Evolutionary conservation across 768 basidiomycete genomes (phyloP).

Genomic region (Naganishia kalamii): DNA sequence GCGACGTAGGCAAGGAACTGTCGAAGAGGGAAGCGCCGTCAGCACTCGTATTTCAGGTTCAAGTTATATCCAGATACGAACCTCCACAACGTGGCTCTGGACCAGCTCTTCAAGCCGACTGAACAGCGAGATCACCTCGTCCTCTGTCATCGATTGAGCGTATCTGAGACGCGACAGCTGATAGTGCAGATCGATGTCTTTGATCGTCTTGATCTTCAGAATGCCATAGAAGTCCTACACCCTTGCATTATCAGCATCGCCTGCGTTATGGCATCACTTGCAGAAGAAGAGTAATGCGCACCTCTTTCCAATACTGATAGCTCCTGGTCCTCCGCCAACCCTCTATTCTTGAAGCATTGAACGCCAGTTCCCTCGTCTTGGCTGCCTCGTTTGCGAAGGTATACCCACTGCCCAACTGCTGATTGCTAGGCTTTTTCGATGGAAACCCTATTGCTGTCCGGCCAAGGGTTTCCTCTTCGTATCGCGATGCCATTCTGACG

Average conservation of each 20-base stretch:
- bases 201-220: slow-evolving; percentile 58
- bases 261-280: neutral
- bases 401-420: slow-evolving; percentile 71
- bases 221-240: slow-evolving; percentile 63
- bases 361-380: slow-evolving; percentile 63
- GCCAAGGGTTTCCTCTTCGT: slow-evolving; percentile 75
- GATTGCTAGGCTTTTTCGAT: slow-evolving; percentile 52
- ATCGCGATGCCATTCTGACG: slow-evolving; percentile 78
- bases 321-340: slow-evolving; percentile 81
- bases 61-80: slow-evolving; percentile 46
- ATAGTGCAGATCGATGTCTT: slow-evolving; percentile 75
- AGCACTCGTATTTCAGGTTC: no score
- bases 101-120: slow-evolving; percentile 65
- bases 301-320: slow-evolving; percentile 67
- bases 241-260: neutral
- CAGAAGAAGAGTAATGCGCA: slow-evolving; percentile 45
- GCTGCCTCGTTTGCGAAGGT: slow-evolving; percentile 67
- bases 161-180: slow-evolving; percentile 76
- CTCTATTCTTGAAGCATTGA: slow-evolving; percentile 78
- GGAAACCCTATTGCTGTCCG: slow-evolving; percentile 70
- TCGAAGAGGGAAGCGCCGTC: no score
- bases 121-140: slow-evolving; percentile 70
- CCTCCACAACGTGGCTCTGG: slow-evolving; percentile 77
- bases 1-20: slow-evolving; percentile 76
- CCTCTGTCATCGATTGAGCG: slow-evolving; percentile 63